Percentiles rank a stretch among this genome's conserved stretches.
Evolutionary conservation across 2,329 filamentous ascomycete species (phyloP).

Genomic region (Monilinia aucupariae): DNA sequence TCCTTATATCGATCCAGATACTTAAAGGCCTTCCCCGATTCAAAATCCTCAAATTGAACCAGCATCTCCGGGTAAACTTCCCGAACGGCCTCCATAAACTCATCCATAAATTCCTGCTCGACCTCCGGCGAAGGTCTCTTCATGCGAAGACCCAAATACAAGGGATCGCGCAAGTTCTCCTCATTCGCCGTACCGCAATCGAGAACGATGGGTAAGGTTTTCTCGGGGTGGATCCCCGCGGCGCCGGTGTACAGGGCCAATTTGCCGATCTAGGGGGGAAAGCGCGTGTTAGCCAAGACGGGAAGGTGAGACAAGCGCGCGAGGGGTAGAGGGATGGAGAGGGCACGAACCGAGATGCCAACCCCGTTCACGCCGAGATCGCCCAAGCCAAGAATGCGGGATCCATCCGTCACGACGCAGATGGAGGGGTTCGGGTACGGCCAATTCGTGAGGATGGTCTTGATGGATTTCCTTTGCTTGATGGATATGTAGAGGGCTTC

Average conservation of each 20-base stretch:
- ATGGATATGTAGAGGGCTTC: slow-evolving; percentile 96
- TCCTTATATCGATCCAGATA: slow-evolving; percentile 86
- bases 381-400: slow-evolving; percentile 84
- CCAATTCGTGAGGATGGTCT: slow-evolving; percentile 88
- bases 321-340: no score
- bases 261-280: slow-evolving; percentile 66
- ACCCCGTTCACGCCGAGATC: slow-evolving; percentile 96
- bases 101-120: slow-evolving; percentile 89
- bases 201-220: slow-evolving; percentile 67
- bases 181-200: slow-evolving; percentile 64
- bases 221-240: slow-evolving; percentile 86
- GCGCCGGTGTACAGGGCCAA: slow-evolving; percentile 91
- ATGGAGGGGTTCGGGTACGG: slow-evolving; percentile 85
- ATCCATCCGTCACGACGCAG: slow-evolving; percentile 93
- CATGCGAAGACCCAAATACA: slow-evolving; percentile 86
- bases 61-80: slow-evolving; percentile 63
- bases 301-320: background rate
- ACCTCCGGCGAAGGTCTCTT: slow-evolving; percentile 73
- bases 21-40: slow-evolving; percentile 85
- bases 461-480: slow-evolving; percentile 85
- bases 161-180: slow-evolving; percentile 58
- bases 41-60: slow-evolving; percentile 97
- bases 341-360: slow-evolving; percentile 73
- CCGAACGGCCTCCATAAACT: slow-evolving; percentile 88
- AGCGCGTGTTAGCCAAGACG: background rate